Conservation (phyloP, 2,329 filamentous ascomycete species). For the Alternaria incomplexa region DNA sequence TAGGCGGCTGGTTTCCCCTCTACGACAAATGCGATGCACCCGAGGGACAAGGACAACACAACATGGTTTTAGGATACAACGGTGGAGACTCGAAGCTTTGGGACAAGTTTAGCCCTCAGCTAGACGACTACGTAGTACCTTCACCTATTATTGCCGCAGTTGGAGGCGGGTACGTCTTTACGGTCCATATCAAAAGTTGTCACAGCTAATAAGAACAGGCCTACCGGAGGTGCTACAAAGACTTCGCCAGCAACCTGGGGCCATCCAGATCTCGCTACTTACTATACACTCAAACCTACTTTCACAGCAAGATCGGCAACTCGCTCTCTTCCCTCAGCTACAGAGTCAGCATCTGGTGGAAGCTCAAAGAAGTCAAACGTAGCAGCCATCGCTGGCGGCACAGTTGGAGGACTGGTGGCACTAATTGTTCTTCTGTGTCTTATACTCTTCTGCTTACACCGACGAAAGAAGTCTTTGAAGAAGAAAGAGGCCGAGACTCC, state of each 20-base stretch:
- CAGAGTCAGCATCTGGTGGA: conserved; percentile 18
- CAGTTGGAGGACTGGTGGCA: conserved; percentile 46
- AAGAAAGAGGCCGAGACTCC: conserved; percentile 11
- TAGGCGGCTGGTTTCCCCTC: conserved; percentile 63
- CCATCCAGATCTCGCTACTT: conserved; percentile 58
- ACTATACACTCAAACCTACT: conserved; percentile 60
- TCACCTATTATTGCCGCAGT: conserved; percentile 57
- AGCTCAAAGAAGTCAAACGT: conserved; percentile 34
- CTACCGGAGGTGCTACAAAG: conserved; percentile 61
- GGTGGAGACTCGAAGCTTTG: conserved; percentile 56
- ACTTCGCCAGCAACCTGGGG: conserved; percentile 60
- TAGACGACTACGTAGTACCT: conserved; percentile 63
- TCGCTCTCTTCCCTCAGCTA: conserved; percentile 47
- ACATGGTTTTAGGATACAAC: conserved; percentile 60
- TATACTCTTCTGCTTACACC: conserved; percentile 45
- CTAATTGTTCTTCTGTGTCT: conserved; percentile 42
- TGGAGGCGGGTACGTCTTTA: conserved; percentile 44
- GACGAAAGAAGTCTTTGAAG: conserved; percentile 42
- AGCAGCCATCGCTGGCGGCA: conserved; percentile 50
- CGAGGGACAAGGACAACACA: conserved; percentile 62
- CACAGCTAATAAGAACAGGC: conserved; percentile 37
- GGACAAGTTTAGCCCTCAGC: conserved; percentile 58
- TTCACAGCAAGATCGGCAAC: conserved; percentile 59
- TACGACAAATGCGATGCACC: conserved; percentile 59
- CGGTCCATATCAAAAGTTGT: not conserved